These are phyloP conservation scores for Ilyonectria destructans DNA, from an alignment of 2,329 filamentous ascomycete genomes.

Conservation along the genomic window DNA sequence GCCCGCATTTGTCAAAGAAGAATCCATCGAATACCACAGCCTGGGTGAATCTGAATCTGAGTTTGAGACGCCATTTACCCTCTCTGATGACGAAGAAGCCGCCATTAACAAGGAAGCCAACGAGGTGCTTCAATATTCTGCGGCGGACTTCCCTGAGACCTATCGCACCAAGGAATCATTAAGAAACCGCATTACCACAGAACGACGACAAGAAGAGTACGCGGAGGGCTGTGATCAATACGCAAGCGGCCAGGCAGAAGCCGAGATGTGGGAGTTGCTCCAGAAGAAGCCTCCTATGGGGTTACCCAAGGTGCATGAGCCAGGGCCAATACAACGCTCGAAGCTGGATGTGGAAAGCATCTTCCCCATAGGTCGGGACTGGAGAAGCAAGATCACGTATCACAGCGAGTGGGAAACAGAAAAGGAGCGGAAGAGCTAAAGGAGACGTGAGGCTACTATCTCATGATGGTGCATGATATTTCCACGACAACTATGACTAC, in stretches of 20 bases:
- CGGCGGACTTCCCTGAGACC: conserved; percentile 58
- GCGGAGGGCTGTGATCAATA: conserved; percentile 62
- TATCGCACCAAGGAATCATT: conserved; percentile 56
- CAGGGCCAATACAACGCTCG: conserved; percentile 48
- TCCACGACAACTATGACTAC: background rate
- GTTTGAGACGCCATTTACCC: conserved; percentile 25
- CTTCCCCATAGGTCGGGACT: conserved; percentile 56
- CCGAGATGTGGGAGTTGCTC: conserved; percentile 63
- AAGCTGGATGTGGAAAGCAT: conserved; percentile 55
- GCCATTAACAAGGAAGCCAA: conserved; percentile 57
- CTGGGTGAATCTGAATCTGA: conserved; percentile 40
- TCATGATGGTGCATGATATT: background rate
- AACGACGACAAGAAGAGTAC: conserved; percentile 61
- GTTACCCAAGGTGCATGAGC: conserved; percentile 51
- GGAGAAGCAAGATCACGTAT: conserved; percentile 58
- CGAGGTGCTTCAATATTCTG: conserved; percentile 62
- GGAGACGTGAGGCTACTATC: background rate
- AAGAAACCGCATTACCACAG: conserved; percentile 57
- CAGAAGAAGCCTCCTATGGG: conserved; percentile 57
- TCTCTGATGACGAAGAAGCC: conserved; percentile 48
- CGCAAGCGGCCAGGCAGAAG: conserved; percentile 60
- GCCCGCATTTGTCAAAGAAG: background rate
- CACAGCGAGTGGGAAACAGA: conserved; percentile 62
- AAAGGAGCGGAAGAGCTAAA: background rate
- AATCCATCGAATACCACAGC: conserved; percentile 30